Evolutionary conservation across 257 asterid genomes (phyloP), one percentile per base, ranked within the genome.

Genomic region (Solanum chmielewskii): DNA sequence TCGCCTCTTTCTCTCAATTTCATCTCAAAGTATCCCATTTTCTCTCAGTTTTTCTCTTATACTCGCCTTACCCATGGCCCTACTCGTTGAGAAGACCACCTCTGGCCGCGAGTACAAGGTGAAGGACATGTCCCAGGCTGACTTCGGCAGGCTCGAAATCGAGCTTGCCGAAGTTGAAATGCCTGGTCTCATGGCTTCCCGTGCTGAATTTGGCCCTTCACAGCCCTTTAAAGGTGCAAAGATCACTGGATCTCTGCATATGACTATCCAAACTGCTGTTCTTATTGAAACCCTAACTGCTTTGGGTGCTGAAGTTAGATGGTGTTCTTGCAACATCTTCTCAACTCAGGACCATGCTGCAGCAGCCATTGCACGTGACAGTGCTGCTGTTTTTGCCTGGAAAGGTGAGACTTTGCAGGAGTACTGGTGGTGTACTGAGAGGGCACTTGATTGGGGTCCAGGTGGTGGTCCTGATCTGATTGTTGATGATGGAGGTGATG

Each of bases 381-480:
- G 98, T 91, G 98, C 98, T 41, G 94, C 97, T 66, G 98, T 95
- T 5, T 95, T 95, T 89, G 98, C 98, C 73, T 95, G 98, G 98
- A 95, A 95, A 85, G 98, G 98, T 0, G 97, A 94, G 89, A 96
- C 98, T 10, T 81, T 96, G 29, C 84, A 78, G 91, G 99, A 96
- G 87, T 96, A 96, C 92, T 96, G 99, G 99, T 96, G 99, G 99
- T 96, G 99, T 84, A 96, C 99, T 0, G 99, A 96, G 90, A 86
- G 99, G 52, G 94, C 98, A 13, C 94, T 95, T 10, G 99, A 96
- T 12, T 96, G 98, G 99, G 99, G 99, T 4, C 93, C 96, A 41
- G 95, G 70, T 39, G 98, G 99, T 18, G 98, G 98, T 0, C 99
- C 98, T 1, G 98, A 96, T 85, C 83, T 96, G 86, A 94, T 96